Conservation (phyloP, 2,329 filamentous ascomycete genomes). For the Aspergillus terreus region DNA sequence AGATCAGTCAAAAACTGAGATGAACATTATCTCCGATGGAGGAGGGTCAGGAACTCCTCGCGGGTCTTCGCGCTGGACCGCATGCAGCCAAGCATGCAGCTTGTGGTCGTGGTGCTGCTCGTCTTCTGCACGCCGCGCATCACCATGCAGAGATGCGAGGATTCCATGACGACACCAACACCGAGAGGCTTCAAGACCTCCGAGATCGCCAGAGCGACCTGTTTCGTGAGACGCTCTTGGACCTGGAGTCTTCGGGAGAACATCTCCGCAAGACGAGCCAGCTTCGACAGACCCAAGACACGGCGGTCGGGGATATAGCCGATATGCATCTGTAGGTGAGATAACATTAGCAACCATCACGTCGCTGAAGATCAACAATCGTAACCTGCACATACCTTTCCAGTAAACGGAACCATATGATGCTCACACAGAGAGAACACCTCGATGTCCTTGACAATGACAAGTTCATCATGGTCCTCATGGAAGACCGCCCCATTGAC, state of each 20-base stretch:
- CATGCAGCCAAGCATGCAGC: slow-evolving; percentile 96
- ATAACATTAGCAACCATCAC: background rate
- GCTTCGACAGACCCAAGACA: slow-evolving; percentile 91
- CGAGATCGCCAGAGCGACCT: slow-evolving; percentile 89
- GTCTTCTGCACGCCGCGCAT: slow-evolving; percentile 98
- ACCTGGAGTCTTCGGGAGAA: slow-evolving; percentile 91
- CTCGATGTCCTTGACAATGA: slow-evolving; percentile 97
- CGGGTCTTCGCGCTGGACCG: slow-evolving; percentile 87
- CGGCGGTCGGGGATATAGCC: slow-evolving; percentile 91
- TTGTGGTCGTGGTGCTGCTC: slow-evolving; percentile 80
- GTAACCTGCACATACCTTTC: slow-evolving; percentile 62
- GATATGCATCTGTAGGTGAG: slow-evolving; percentile 77
- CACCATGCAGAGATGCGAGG: slow-evolving; percentile 94
- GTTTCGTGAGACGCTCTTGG: slow-evolving; percentile 92
- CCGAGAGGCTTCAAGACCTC: slow-evolving; percentile 91
- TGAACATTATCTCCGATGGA: slow-evolving; percentile 51
- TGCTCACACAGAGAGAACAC: slow-evolving; percentile 94
- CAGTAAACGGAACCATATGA: slow-evolving; percentile 92
- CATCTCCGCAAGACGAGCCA: slow-evolving; percentile 95
- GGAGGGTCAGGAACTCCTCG: slow-evolving; percentile 87
- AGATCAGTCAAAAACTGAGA: slow-evolving; percentile 8
- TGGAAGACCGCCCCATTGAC: slow-evolving; percentile 94
- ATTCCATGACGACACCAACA: slow-evolving; percentile 96
- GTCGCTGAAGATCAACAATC: background rate
- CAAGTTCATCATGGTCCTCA: slow-evolving; percentile 93